These are phyloP conservation scores for Brachypodium distachyon DNA, from an alignment of 202 grass and related monocot genomes.

Conservation along the genomic window DNA sequence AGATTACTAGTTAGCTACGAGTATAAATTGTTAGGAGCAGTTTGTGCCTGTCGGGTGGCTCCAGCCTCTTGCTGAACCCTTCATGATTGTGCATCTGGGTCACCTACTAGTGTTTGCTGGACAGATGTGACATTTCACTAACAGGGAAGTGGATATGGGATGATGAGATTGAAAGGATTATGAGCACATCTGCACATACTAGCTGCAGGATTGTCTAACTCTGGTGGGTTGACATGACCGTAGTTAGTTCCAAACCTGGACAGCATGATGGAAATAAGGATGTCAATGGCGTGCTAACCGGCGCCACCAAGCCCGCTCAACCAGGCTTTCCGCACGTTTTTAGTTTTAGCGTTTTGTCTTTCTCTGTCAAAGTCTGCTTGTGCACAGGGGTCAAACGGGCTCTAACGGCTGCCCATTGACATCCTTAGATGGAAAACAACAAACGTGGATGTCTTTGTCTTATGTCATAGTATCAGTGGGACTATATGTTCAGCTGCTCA, in stretches of 20 bases:
- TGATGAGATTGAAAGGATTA: background rate
- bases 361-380: no score
- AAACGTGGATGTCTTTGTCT: background rate
- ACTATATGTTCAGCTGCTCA: background rate
- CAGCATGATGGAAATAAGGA: background rate
- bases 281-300: no score
- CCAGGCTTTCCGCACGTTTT: no score
- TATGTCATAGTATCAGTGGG: background rate
- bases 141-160: background rate
- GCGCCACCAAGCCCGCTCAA: no score
- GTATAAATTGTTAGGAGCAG: background rate
- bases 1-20: background rate
- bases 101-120: background rate
- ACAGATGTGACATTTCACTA: background rate
- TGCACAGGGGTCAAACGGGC: no score
- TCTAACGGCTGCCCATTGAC: no score
- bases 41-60: background rate
- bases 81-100: background rate
- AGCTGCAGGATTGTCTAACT: background rate
- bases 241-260: background rate
- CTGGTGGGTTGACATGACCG: background rate
- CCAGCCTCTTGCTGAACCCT: background rate
- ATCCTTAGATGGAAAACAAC: no score
- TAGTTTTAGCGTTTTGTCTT: no score
- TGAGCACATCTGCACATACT: background rate